These are phyloP conservation scores for Smallanthus sonchifolius DNA, from an alignment of 129 eudicot species.

Conservation along the genomic window DNA sequence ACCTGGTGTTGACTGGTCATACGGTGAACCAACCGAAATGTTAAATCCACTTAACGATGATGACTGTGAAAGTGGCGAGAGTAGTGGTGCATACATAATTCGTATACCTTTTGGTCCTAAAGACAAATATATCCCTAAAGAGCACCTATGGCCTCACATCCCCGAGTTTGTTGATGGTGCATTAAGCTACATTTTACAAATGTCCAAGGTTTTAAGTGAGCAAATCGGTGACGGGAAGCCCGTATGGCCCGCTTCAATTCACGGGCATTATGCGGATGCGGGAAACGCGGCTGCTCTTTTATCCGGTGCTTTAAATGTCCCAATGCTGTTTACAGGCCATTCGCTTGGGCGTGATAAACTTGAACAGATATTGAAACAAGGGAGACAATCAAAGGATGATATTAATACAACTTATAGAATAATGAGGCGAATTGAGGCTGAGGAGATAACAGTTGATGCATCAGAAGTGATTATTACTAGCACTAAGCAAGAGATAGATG, in stretches of 20 bases:
- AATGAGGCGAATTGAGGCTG: constrained; percentile 86
- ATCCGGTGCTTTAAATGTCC: constrained; percentile 83
- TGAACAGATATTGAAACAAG: constrained; percentile 80
- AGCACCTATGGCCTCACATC: constrained; percentile 80
- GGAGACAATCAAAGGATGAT: constrained; percentile 73
- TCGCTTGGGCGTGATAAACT: constrained; percentile 89
- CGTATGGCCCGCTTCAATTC: constrained; percentile 82
- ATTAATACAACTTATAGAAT: constrained; percentile 63
- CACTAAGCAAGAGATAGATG: constrained; percentile 86
- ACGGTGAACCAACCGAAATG: constrained; percentile 82
- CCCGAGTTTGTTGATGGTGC: constrained; percentile 91
- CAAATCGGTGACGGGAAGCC: constrained; percentile 70
- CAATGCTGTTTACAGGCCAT: constrained; percentile 89
- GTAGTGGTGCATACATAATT: constrained; percentile 78
- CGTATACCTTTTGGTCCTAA: constrained; percentile 90
- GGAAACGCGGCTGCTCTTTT: constrained; percentile 80
- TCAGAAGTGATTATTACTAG: constrained; percentile 80
- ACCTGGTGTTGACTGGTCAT: constrained; percentile 78
- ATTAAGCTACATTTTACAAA: constrained; percentile 58
- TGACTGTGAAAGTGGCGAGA: constrained; percentile 53
- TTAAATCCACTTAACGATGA: constrained; percentile 42
- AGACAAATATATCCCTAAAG: constrained; percentile 75
- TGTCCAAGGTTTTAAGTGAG: constrained; percentile 78
- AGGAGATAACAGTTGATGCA: constrained; percentile 71
- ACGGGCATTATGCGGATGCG: constrained; percentile 90